Evolutionary conservation across 441 rosid species (phyloP).

Genomic region (Croton setiger): DNA sequence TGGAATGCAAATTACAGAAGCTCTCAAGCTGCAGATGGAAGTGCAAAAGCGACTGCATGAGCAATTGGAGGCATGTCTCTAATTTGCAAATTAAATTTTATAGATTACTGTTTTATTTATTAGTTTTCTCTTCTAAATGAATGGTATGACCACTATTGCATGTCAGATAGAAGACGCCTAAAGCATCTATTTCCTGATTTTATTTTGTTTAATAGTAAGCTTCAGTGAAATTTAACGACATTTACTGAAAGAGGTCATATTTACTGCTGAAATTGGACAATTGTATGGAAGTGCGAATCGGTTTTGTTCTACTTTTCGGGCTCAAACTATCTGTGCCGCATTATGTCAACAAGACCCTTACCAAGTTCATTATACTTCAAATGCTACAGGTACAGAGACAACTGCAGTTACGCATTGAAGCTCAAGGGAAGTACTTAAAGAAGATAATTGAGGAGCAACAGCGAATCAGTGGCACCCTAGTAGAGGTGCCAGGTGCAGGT

Average conservation of each 20-base stretch:
- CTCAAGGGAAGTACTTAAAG: slow-evolving; percentile 94
- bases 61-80: slow-evolving; percentile 83
- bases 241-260: background rate
- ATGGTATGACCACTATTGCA: background rate
- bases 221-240: background rate
- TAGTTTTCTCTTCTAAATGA: background rate
- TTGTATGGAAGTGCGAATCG: background rate
- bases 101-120: background rate
- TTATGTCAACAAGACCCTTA: slow-evolving; percentile 8
- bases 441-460: slow-evolving; percentile 99
- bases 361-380: slow-evolving; percentile 14
- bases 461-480: slow-evolving; percentile 67
- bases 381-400: slow-evolving; percentile 86
- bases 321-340: background rate
- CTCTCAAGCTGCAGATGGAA: slow-evolving; percentile 96
- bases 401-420: slow-evolving; percentile 94
- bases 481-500: slow-evolving; percentile 48
- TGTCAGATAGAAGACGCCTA: background rate
- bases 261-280: slow-evolving; percentile 2
- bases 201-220: background rate
- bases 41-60: slow-evolving; percentile 94
- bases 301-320: background rate
- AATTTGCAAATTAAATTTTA: slow-evolving; percentile 21
- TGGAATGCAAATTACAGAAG: slow-evolving; percentile 96
- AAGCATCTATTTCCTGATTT: background rate